Base-by-base conservation (phyloP, 163 green algal genomes). In the Scenedesmus sp. region DNA sequence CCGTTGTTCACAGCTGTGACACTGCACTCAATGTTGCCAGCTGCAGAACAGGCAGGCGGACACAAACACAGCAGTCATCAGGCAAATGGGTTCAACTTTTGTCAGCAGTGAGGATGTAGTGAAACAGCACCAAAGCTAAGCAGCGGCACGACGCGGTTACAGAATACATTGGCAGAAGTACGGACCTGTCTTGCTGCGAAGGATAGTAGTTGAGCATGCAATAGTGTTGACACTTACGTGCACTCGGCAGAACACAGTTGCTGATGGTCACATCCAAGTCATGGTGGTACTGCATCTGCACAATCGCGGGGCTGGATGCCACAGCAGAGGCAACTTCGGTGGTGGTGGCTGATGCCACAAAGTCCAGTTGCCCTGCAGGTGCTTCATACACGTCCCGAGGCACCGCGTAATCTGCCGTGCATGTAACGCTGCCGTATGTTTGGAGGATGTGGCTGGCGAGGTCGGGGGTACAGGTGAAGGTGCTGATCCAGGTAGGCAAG, bases 201-300 rank as follows among this genome's bases (percentile, higher is more conserved):
- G 34, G 34, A 46, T 46, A 46, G 34, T 0, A 46, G 34, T 46
- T 46, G 34, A 46, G 34, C 34, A 46, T 1, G 34, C 34, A 46
- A 46, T 46, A 46, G 34, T 46, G 34, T 46, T 46, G 34, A 46
- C 34, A 13, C 70, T 79, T 13, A 79, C 70, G 70, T 52, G 23
- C 20, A 23, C 5, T 52, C 2, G 70, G 70, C 5, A 79, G 46
- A 23, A 79, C 5, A 8, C 70, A 79, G 70, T 79, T 79, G 70
- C 70, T 79, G 70, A 79, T n/a, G 2, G 70, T 54, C 70, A 79
- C 70, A 18, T 79, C 70, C 70, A 79, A 5, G 23, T 79, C 70
- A 52, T 79, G 70, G 23, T 79, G 70, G 70, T 79, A 79, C 70
- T 79, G 70, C 70, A 79, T 79, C 23, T 79, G 70, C 4, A 79